Conservation (phyloP, 768 basidiomycete species). For the Coprinopsis sp. region DNA sequence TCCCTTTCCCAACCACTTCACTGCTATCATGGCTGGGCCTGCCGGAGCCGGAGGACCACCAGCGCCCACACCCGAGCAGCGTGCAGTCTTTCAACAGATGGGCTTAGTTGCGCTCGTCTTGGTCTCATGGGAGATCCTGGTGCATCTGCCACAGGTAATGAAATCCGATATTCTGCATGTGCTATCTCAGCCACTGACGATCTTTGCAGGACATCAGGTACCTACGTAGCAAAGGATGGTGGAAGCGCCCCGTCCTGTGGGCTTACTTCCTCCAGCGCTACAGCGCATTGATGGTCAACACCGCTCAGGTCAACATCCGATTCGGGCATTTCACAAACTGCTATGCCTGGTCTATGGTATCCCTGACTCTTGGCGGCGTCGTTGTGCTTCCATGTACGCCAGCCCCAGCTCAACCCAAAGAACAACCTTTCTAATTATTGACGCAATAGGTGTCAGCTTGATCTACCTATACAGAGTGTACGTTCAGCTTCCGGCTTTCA, state of each 20-base stretch:
- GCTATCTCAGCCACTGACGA: too few species aligned
- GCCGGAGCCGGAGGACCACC: too few species aligned
- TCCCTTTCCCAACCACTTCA: too few species aligned
- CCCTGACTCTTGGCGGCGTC: not conserved
- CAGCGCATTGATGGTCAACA: too few species aligned
- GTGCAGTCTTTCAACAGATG: too few species aligned
- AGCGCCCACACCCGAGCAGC: too few species aligned
- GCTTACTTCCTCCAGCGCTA: not conserved
- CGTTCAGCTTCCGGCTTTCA: not conserved
- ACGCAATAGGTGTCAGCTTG: conserved; percentile 1
- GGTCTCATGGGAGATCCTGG: not conserved
- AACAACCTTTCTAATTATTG: too few species aligned
- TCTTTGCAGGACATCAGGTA: not conserved
- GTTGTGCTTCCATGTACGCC: not conserved
- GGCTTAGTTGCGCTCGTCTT: too few species aligned
- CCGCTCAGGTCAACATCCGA: not conserved
- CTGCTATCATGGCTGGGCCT: too few species aligned
- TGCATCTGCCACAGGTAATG: too few species aligned
- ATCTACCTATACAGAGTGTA: conserved; percentile 3
- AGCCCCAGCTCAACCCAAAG: too few species aligned
- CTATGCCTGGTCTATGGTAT: not conserved
- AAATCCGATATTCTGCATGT: too few species aligned
- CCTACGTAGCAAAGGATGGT: not conserved
- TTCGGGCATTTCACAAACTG: not conserved
- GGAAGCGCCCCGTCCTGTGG: not conserved